Percentiles rank a stretch among this genome's conserved stretches.
Conservation (phyloP, 257 asterid species). For the Fraxinus anomala region DNA sequence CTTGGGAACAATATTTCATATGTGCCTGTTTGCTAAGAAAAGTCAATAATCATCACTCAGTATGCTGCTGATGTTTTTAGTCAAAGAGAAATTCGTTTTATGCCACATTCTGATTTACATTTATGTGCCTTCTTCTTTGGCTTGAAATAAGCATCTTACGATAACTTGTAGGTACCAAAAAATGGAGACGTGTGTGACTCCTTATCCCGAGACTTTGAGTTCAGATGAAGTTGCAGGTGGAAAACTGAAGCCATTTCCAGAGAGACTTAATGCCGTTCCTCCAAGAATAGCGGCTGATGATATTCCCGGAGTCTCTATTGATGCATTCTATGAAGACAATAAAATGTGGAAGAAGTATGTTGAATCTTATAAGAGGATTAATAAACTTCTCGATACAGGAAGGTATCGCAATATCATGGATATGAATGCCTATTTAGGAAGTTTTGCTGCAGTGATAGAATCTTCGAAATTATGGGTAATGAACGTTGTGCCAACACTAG, state of each 20-base stretch:
- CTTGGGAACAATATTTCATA: background rate
- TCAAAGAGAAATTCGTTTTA: background rate
- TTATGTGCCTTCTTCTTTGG: background rate
- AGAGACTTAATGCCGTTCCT: conserved; percentile 42
- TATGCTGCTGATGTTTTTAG: background rate
- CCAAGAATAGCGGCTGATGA: conserved; percentile 40
- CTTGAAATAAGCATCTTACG: background rate
- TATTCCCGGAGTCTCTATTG: conserved; percentile 37
- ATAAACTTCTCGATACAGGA: conserved; percentile 33
- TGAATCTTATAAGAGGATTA: conserved; percentile 36
- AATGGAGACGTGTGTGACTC: conserved; percentile 44
- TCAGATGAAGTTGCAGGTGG: conserved; percentile 47
- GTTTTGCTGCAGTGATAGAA: conserved; percentile 53
- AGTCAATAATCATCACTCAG: background rate
- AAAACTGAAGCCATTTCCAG: conserved; percentile 41
- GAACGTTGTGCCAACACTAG: conserved; percentile 50
- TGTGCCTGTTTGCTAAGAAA: background rate
- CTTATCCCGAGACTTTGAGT: conserved; percentile 33
- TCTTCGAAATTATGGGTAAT: conserved; percentile 49
- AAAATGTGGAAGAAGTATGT: conserved; percentile 43
- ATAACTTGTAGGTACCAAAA: conserved; percentile 40
- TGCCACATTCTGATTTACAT: background rate
- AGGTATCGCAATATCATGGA: conserved; percentile 52
- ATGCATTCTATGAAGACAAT: conserved; percentile 37
- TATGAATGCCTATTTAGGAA: conserved; percentile 55